Percentiles rank a stretch among this genome's conserved stretches.
phyloP scores from a whole-genome alignment of 1,284 basidiomycete species.

The Volvariella volvacea region DNA sequence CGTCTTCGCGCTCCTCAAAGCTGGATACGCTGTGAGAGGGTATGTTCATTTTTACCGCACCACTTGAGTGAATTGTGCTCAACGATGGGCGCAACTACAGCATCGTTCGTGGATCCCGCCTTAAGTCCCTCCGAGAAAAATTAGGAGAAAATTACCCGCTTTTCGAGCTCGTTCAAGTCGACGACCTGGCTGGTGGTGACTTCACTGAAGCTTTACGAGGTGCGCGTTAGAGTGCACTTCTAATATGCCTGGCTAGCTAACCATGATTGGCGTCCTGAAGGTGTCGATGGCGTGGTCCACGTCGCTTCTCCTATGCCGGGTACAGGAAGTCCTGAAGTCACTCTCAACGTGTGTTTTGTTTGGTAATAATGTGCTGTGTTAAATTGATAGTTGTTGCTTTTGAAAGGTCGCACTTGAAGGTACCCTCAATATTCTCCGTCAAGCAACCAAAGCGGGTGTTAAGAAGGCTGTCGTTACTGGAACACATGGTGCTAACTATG shows the following conservation, averaged over 20 bases:
- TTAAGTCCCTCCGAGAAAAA: not conserved
- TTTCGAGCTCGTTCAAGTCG: not conserved
- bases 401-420: slow-evolving; percentile 12
- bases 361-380: no score
- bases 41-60: not conserved
- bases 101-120: not conserved
- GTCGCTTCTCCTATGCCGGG: slow-evolving; percentile 7
- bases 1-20: slow-evolving; percentile 6
- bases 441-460: slow-evolving; percentile 16
- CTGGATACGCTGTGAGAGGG: not conserved
- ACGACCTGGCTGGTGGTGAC: not conserved
- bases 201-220: not conserved
- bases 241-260: no score
- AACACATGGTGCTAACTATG: slow-evolving; percentile 6
- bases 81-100: not conserved
- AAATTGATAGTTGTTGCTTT: not conserved
- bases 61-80: not conserved
- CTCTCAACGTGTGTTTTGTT: not conserved
- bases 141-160: not conserved
- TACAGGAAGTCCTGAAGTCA: slow-evolving; percentile 2
- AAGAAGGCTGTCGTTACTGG: slow-evolving; percentile 18
- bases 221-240: no score
- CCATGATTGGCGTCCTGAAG: slow-evolving; percentile 5
- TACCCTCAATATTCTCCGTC: slow-evolving; percentile 16
- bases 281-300: slow-evolving; percentile 9